Evolutionary conservation across 2,329 filamentous ascomycete genomes (phyloP).

Genomic region (Cytospora piceicola): DNA sequence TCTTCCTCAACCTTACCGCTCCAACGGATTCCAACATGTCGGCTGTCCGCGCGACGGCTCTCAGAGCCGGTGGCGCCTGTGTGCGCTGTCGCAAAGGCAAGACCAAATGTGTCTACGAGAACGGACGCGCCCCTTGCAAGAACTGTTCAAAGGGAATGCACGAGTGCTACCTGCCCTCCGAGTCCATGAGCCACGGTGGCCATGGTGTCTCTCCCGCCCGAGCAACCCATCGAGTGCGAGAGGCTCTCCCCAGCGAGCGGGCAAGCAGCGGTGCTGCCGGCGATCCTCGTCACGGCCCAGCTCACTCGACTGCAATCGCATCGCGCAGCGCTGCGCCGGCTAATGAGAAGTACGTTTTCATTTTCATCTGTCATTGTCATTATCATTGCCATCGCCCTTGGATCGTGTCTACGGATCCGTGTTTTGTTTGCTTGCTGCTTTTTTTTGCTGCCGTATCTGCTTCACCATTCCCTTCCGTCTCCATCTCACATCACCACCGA

Average conservation of each 20-base stretch:
- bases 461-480: conserved; percentile 6
- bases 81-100: conserved; percentile 68
- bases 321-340: conserved; percentile 53
- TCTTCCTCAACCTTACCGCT: neutral
- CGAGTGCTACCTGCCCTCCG: conserved; percentile 65
- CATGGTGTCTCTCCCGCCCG: conserved; percentile 63
- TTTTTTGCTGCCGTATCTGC: neutral
- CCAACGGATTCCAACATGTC: conserved; percentile 43
- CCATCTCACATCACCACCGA: conserved; percentile 11
- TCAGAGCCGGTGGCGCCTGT: conserved; percentile 63
- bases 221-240: conserved; percentile 55
- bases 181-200: conserved; percentile 60
- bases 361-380: conserved; percentile 11
- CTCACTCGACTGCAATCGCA: conserved; percentile 44
- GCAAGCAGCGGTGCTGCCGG: conserved; percentile 48
- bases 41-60: conserved; percentile 61
- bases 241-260: conserved; percentile 58
- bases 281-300: conserved; percentile 48
- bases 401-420: conserved; percentile 13
- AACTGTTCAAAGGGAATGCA: conserved; percentile 68
- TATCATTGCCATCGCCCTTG: conserved; percentile 13
- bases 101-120: conserved; percentile 67
- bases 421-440: conserved; percentile 19
- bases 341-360: conserved; percentile 58
- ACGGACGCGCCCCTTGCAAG: conserved; percentile 64